Evolutionary conservation across 352 stramenopile species (phyloP).

Genomic region (Phytopythium helicoides): DNA sequence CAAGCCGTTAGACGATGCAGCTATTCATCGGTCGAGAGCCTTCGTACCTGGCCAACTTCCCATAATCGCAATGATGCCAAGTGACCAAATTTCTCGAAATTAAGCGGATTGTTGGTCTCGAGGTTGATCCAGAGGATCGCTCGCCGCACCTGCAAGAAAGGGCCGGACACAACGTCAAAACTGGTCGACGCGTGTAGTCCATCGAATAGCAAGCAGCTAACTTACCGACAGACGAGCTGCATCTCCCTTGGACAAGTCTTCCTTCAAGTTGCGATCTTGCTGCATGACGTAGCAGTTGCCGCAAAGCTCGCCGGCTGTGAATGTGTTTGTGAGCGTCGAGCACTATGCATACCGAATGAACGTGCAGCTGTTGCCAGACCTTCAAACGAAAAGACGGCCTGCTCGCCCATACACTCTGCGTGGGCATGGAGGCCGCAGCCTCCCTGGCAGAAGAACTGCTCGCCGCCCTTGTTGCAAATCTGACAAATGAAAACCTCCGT

Average conservation of each 20-base stretch:
- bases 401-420: conserved; percentile 51
- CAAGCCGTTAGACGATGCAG: neutral
- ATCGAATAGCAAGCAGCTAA: too few species aligned
- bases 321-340: conserved; percentile 4
- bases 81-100: conserved; percentile 82
- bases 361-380: conserved; percentile 12
- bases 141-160: conserved; percentile 41
- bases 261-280: conserved; percentile 61
- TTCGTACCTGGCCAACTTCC: conserved; percentile 64
- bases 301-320: conserved; percentile 53
- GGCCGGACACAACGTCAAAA: neutral
- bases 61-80: conserved; percentile 61
- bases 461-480: conserved; percentile 49
- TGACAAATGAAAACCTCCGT: conserved; percentile 28
- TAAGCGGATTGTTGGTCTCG: conserved; percentile 54
- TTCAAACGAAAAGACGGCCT: conserved; percentile 51
- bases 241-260: conserved; percentile 69
- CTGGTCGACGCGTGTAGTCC: too few species aligned
- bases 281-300: conserved; percentile 73
- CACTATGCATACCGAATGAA: too few species aligned
- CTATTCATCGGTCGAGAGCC: too few species aligned
- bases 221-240: conserved; percentile 1
- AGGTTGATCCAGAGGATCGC: conserved; percentile 72
- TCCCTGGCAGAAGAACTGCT: conserved; percentile 54
- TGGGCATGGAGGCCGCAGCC: conserved; percentile 63